These are phyloP conservation scores for Hypomontagnella submonticulosa DNA, from an alignment of 495 filamentous ascomycete species.

Conservation along the genomic window DNA sequence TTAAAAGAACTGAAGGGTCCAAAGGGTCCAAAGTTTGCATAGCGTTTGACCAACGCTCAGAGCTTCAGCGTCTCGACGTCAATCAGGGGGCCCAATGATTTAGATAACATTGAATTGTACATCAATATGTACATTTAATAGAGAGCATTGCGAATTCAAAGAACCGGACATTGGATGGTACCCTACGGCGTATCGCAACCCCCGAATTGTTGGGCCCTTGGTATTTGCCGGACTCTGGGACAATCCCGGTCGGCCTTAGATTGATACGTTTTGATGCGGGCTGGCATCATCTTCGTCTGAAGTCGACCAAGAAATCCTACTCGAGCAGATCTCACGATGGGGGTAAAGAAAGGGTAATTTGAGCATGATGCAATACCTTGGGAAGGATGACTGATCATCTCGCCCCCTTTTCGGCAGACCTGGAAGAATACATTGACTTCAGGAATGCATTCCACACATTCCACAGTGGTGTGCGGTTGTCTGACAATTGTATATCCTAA, in stretches of 20 bases:
- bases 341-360: conserved; percentile 9
- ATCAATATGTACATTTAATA: no score
- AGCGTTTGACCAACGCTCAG: neutral
- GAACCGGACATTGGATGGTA: conserved; percentile 32
- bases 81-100: no score
- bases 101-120: no score
- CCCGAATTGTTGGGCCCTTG: conserved; percentile 38
- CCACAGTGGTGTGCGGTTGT: conserved; percentile 26
- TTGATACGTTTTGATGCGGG: conserved; percentile 36
- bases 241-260: conserved; percentile 26
- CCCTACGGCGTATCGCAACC: conserved; percentile 30
- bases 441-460: conserved; percentile 26
- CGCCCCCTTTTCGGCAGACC: conserved; percentile 45
- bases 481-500: conserved; percentile 26
- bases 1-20: neutral
- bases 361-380: conserved; percentile 49
- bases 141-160: no score
- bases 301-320: conserved; percentile 18
- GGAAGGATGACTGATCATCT: conserved; percentile 42
- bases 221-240: conserved; percentile 41
- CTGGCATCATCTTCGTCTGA: conserved; percentile 43
- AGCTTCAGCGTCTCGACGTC: no score
- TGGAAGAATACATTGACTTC: conserved; percentile 46
- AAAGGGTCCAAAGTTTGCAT: neutral
- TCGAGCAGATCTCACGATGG: conserved; percentile 38